phyloP scores from a whole-genome alignment of 192 early-diverging fungal genomes.

The Funneliformis geosporum region DNA sequence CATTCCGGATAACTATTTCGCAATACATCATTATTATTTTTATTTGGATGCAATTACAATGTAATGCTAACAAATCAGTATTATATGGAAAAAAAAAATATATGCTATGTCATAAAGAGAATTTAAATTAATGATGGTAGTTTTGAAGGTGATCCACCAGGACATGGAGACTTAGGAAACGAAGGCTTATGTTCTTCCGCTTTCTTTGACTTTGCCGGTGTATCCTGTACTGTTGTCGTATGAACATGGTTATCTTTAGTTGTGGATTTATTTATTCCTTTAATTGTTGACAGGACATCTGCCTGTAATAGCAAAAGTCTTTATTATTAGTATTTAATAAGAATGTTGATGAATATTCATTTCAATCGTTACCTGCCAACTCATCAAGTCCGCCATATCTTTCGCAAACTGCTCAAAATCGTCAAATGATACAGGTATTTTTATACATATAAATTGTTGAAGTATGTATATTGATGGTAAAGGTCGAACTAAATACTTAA shows the following conservation, averaged over 20 bases:
- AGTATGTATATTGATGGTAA: not conserved
- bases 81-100: no score
- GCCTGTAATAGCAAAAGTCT: conserved; percentile 11
- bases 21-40: no score
- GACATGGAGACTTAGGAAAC: not conserved
- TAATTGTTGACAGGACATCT: not conserved
- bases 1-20: no score
- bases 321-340: not conserved
- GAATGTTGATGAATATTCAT: not conserved
- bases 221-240: not conserved
- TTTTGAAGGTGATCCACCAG: not conserved
- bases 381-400: not conserved
- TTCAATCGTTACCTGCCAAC: conserved; percentile 10
- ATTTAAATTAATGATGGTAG: no score
- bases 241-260: conserved; percentile 5
- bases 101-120: no score
- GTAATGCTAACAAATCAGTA: no score
- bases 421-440: conserved; percentile 5
- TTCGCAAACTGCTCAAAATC: not conserved
- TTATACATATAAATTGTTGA: not conserved
- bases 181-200: not conserved
- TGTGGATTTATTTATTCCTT: conserved; percentile 6
- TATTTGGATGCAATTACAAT: no score
- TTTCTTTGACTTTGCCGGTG: not conserved
- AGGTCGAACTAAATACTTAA: not conserved